Evolutionary conservation across 1,139 yeast genomes (phyloP), one percentile per base, ranked within the genome.

Genomic region (Lodderomyces parapsilosis): DNA sequence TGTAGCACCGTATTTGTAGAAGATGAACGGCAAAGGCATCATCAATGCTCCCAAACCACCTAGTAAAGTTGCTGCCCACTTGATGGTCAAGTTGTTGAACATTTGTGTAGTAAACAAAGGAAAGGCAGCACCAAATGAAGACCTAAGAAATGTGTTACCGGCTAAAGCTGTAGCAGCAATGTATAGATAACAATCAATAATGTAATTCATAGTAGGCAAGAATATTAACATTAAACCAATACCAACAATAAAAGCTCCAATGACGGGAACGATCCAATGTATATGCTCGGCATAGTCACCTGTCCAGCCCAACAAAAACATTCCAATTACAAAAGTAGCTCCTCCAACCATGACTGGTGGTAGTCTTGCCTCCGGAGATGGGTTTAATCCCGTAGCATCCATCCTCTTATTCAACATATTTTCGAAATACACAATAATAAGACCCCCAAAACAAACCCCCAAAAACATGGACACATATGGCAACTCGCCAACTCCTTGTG

Each of bases 121-220:
- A 60, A 76, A 69, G 3, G 68, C 74, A 38, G 77, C 80, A 36
- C 79, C 81, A 57, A 75, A 74, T 17, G 71, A 64, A 2, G 88
- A 80, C 71, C 90, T 77, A 51, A 83, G 59, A 56, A 90, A 81
- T 0, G 96, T 82, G 60, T 88, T 88, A 9, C 86, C 96, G 5
- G 96, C 96, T 52, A 90, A 71, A 1, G 96, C 96, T 18, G 95
- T 85, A 13, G 96, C 96, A 3, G 96, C 95, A 57, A 84, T 81
- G 47, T 80, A 60, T 49, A 86, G 70, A 59, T 89, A 90, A 31
- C 86, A 71, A 59, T 90, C 96, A 55, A 89, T 83, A 54, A 89
- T 76, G 62, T 89, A 89, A 59, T 83, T 86, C 56, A 88, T 66
- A 43, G 89, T 78, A 9, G 95, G 84, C 53, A 86, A 72, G 74